phyloP scores from a whole-genome alignment of 306 rosid genomes.

The Pterocarpus macrocarpus region DNA sequence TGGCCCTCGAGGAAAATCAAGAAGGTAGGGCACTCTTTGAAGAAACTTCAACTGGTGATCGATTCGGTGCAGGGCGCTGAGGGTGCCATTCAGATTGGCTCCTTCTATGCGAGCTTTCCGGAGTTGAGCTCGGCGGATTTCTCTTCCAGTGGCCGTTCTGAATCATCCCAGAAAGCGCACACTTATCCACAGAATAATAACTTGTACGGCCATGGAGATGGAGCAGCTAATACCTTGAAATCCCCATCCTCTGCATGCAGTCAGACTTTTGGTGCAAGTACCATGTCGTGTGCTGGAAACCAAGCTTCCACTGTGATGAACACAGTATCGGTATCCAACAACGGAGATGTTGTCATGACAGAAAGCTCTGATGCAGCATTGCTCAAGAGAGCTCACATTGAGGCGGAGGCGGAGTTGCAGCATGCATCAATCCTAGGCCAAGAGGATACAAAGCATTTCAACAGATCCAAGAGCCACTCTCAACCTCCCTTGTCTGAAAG shows the following conservation, averaged over 20 bases:
- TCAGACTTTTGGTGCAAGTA: constrained; percentile 49
- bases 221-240: constrained; percentile 36
- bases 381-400: constrained; percentile 41
- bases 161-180: constrained; percentile 34
- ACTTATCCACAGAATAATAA: constrained; percentile 7
- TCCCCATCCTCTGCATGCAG: constrained; percentile 57
- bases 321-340: neutral
- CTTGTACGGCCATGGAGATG: constrained; percentile 40
- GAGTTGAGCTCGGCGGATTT: constrained; percentile 55
- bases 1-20: constrained; percentile 80
- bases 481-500: constrained; percentile 43
- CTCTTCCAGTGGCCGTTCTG: constrained; percentile 24
- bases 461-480: constrained; percentile 33
- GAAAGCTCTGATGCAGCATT: constrained; percentile 41
- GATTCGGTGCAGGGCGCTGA: constrained; percentile 78
- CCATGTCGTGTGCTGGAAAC: constrained; percentile 2
- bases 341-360: constrained; percentile 40
- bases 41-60: constrained; percentile 72
- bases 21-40: constrained; percentile 71
- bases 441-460: constrained; percentile 51
- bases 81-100: constrained; percentile 66
- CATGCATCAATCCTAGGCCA: constrained; percentile 12
- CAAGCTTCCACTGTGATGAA: constrained; percentile 22
- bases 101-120: constrained; percentile 69
- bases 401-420: constrained; percentile 35